Evolutionary conservation across 2,329 filamentous ascomycete genomes (phyloP).

Genomic region (Diaporthe velutina): DNA sequence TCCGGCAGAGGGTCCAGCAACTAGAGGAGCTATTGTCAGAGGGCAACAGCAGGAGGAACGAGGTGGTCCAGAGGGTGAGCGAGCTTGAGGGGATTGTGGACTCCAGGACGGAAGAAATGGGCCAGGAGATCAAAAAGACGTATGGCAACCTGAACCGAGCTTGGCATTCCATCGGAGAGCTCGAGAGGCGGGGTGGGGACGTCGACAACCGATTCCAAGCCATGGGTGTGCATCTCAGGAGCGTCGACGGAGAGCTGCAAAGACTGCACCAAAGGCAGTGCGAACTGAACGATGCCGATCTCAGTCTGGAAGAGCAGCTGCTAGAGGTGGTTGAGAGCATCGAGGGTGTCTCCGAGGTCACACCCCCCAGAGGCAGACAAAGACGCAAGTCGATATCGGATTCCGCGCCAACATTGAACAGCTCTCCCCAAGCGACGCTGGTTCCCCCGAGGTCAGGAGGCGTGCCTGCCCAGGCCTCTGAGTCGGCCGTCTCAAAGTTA

Average conservation of each 20-base stretch:
- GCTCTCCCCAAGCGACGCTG: not conserved
- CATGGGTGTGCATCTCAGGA: conserved; percentile 56
- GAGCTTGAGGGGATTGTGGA: conserved; percentile 68
- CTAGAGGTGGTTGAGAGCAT: conserved; percentile 60
- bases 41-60: conserved; percentile 48
- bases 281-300: conserved; percentile 63
- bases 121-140: conserved; percentile 65
- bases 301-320: conserved; percentile 67
- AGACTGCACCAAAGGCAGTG: conserved; percentile 62
- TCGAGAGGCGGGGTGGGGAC: conserved; percentile 54
- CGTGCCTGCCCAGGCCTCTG: conserved; percentile 41
- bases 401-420: conserved; percentile 15
- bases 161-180: conserved; percentile 64
- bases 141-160: conserved; percentile 67
- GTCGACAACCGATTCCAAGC: conserved; percentile 54
- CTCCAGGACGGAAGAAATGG: conserved; percentile 63
- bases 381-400: conserved; percentile 40
- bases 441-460: conserved; percentile 39
- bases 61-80: conserved; percentile 59
- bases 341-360: conserved; percentile 39
- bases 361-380: conserved; percentile 44
- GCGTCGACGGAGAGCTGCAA: conserved; percentile 57
- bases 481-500: conserved; percentile 49
- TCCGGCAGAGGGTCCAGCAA: conserved; percentile 53
- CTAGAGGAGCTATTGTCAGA: conserved; percentile 36